Base-by-base conservation (phyloP, 495 filamentous ascomycete species). In the Aspergillus egyptiacus region DNA sequence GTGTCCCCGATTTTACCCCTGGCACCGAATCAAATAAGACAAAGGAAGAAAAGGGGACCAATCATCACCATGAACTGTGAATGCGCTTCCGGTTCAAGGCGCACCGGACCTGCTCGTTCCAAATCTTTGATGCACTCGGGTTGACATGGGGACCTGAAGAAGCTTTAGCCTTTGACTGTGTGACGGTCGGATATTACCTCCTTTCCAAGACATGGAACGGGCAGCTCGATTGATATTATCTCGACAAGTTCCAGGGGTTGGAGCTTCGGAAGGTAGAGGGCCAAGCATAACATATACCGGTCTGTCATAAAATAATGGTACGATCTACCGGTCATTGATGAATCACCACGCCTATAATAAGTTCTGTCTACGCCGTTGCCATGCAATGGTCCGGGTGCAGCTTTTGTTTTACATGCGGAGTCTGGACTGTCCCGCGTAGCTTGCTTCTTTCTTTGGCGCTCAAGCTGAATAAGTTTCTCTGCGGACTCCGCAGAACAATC, bases 1-100 rank as follows among this genome's bases (percentile, higher is more conserved):
- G 8, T 44, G 41, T 18, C 41, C 40, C 41, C 41, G 20, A 14
- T 44, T 33, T 44, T 33, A 27, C 27, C 20, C 28, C 35, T 41
- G 27, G 30, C 22, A 14, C 1, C 22, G 22, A 17, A 40, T 1
- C 6, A 27, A 40, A 25, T 40, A 9, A 17, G 22, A 40, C 38
- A 48, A 34, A 15, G 34, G 27, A 30, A 3, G 27, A 53, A 53
- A 53, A 40, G 51, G 51, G 37, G 51, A 43, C 44, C 51, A 53
- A 53, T 48, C 45, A 48, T 25, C 5, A 11, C 15, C 14, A 15
- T 13, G 11, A 24, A 8, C 39, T 15, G n/a, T 42, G 33, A 35
- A 35, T 35, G 33, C 15, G 33, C 14, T 17, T 33, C 30, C 30
- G 15, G n/a, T 15, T 5, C n/a, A 7, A 17, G 33, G n/a, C 33